A percentile compares a stretch with the other conserved stretches of the same genome.
Conservation (phyloP, 2,329 filamentous ascomycete genomes). For the Cladosporium sp. region DNA sequence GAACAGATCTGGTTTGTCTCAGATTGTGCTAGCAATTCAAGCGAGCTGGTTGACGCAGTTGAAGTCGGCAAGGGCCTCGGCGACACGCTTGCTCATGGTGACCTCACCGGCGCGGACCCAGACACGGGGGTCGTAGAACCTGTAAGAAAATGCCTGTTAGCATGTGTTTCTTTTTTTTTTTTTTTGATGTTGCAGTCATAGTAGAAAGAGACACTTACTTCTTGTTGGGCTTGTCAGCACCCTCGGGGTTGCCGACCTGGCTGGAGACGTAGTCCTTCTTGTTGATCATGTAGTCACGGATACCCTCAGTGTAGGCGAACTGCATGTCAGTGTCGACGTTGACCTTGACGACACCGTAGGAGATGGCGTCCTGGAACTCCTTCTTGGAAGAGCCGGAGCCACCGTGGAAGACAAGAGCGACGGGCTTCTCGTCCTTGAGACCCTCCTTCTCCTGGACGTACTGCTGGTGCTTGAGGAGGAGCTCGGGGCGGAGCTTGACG, state of each 20-base stretch:
- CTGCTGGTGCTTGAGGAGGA: slow-evolving; percentile 93
- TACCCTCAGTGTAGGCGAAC: slow-evolving; percentile 85
- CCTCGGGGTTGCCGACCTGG: slow-evolving; percentile 91
- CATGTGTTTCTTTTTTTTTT: slow-evolving; percentile 32
- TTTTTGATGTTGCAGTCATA: not conserved
- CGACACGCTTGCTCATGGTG: slow-evolving; percentile 81
- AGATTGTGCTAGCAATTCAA: not conserved
- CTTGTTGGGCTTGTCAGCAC: slow-evolving; percentile 98
- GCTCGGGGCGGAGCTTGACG: slow-evolving; percentile 92
- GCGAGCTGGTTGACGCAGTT: slow-evolving; percentile 69
- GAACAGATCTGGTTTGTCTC: not conserved
- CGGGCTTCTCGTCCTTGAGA: slow-evolving; percentile 75
- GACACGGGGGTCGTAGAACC: slow-evolving; percentile 69
- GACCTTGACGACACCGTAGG: slow-evolving; percentile 96
- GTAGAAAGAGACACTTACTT: slow-evolving; percentile 47
- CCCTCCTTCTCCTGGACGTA: slow-evolving; percentile 78
- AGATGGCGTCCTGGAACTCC: slow-evolving; percentile 85
- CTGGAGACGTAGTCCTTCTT: slow-evolving; percentile 92
- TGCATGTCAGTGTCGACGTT: slow-evolving; percentile 98
- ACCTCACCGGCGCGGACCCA: slow-evolving; percentile 98
- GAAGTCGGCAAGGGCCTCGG: slow-evolving; percentile 85
- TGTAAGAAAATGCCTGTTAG: slow-evolving; percentile 15
- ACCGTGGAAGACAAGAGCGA: slow-evolving; percentile 99
- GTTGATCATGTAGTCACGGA: slow-evolving; percentile 88
- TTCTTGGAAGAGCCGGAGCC: slow-evolving; percentile 87